Percentiles rank a stretch among this genome's conserved stretches.
phyloP scores from a whole-genome alignment of 2,329 filamentous ascomycete genomes.

The Calonectria ilicicola region DNA sequence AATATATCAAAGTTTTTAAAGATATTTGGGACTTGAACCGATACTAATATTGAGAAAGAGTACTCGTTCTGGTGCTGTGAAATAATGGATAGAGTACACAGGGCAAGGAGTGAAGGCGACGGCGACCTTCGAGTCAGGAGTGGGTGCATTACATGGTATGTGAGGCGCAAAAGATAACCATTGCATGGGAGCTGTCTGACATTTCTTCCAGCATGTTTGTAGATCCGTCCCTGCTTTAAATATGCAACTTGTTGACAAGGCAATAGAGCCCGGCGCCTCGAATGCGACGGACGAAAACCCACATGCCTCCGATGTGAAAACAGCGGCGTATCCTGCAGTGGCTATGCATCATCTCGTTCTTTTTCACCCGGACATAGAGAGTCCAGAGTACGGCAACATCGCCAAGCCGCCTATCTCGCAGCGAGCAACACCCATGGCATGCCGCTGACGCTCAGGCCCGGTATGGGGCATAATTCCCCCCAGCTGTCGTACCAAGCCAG shows the following conservation, averaged over 20 bases:
- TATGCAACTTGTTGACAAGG: not conserved
- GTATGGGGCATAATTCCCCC: not conserved
- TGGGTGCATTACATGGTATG: constrained; percentile 4
- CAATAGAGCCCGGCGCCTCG: not conserved
- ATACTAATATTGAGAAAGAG: not conserved
- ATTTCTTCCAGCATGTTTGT: not conserved
- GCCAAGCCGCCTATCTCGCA: not conserved
- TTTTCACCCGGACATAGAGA: not conserved
- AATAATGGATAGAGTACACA: not conserved
- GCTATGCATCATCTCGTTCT: not conserved
- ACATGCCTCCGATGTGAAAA: not conserved
- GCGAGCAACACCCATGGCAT: not conserved
- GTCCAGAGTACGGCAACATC: not conserved
- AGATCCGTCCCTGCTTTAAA: not conserved
- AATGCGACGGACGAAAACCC: not conserved
- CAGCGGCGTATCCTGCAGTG: not conserved
- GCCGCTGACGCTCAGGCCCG: not conserved
- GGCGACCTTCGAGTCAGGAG: not conserved
- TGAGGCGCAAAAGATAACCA: not conserved
- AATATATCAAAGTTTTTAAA: not conserved
- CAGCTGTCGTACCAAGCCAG: not conserved
- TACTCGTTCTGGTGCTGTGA: not conserved
- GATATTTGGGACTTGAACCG: not conserved
- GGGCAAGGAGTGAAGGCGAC: not conserved
- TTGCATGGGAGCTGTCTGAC: not conserved